These are phyloP conservation scores for Crataegus laevigata DNA, from an alignment of 306 rosid species.

Conservation along the genomic window DNA sequence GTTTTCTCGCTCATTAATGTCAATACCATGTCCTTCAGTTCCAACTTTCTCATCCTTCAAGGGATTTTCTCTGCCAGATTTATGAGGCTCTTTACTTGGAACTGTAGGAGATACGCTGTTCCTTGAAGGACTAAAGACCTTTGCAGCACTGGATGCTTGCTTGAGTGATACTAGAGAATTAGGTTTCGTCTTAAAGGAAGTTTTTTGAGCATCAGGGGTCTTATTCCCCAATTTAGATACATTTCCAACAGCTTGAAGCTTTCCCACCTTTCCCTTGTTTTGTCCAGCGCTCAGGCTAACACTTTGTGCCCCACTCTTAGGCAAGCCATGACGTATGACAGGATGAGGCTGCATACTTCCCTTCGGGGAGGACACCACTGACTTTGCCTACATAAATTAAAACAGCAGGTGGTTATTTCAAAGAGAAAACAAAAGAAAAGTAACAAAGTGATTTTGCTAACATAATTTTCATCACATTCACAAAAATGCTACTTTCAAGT, in stretches of 20 bases:
- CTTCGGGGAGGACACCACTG: slow-evolving; percentile 47
- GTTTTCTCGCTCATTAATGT: slow-evolving; percentile 10
- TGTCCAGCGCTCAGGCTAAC: slow-evolving; percentile 36
- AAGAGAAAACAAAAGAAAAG: background rate
- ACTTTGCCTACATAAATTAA: slow-evolving; percentile 46
- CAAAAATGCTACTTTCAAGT: slow-evolving; percentile 1
- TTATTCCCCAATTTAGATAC: slow-evolving; percentile 4
- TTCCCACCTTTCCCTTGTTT: slow-evolving; percentile 45
- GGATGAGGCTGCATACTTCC: slow-evolving; percentile 44
- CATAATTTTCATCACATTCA: background rate
- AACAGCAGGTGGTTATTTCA: background rate
- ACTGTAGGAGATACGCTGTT: slow-evolving; percentile 22
- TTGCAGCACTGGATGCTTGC: slow-evolving; percentile 33
- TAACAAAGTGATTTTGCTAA: slow-evolving; percentile 4
- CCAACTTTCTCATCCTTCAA: slow-evolving; percentile 8
- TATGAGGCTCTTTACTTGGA: slow-evolving; percentile 11
- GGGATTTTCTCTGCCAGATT: slow-evolving; percentile 15
- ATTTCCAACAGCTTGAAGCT: slow-evolving; percentile 41
- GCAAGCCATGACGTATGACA: slow-evolving; percentile 38
- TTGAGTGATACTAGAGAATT: slow-evolving; percentile 23
- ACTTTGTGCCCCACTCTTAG: slow-evolving; percentile 36
- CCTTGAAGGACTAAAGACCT: slow-evolving; percentile 20
- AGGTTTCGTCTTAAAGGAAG: slow-evolving; percentile 13
- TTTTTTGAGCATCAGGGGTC: slow-evolving; percentile 26
- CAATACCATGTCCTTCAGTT: slow-evolving; percentile 16